Base-by-base conservation (phyloP, 495 filamentous ascomycete species). In the Penicillium ochrochloron region DNA sequence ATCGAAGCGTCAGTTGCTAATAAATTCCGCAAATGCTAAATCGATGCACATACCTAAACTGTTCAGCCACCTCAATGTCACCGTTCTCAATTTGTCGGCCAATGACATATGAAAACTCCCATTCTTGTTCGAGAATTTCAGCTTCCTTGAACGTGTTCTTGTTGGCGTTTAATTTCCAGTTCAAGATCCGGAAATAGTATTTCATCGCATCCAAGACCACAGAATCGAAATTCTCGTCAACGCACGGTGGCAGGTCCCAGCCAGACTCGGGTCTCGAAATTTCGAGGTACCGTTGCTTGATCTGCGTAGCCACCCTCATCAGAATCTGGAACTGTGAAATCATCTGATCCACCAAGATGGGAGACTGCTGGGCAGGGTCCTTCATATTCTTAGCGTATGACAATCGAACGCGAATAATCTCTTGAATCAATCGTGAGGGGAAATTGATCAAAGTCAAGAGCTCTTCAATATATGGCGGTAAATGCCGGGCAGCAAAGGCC, bases 71-170 rank as follows among this genome's bases (percentile, higher is more conserved):
- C 79, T 98, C 93, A 31, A 97, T 89, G 77, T 98, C 94, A 59
- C 96, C 95, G 44, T 92, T 92, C 55, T 94, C 89, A 41, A 99
- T 84, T 68, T 92, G 90, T 25, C 90, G 85, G 14, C 94, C 95
- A 62, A 98, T 90, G 60, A 93, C 89, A 70, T 97, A 97, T 1
- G 90, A 93, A 65, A 97, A 98, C 29, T 90, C 90, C 94, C 95
- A 99, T 75, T 98, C 95, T 68, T 97, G 94, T 71, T 97, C 94
- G 34, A 99, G 79, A 64, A 99, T 92, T 76, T 99, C 95, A 14
- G 95, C 95, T 70, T 98, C 95, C 73, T 98, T 98, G 84, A 98
- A 98, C 0, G 95, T 97, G 76, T 98, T 99, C 73, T 97, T 97
- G 78, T 97, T 98, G 50, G 93, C 92, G 71, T 92, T 93, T 51